Evolutionary conservation across 1,284 basidiomycete genomes (phyloP).

Genomic region (Malassezia restricta): DNA sequence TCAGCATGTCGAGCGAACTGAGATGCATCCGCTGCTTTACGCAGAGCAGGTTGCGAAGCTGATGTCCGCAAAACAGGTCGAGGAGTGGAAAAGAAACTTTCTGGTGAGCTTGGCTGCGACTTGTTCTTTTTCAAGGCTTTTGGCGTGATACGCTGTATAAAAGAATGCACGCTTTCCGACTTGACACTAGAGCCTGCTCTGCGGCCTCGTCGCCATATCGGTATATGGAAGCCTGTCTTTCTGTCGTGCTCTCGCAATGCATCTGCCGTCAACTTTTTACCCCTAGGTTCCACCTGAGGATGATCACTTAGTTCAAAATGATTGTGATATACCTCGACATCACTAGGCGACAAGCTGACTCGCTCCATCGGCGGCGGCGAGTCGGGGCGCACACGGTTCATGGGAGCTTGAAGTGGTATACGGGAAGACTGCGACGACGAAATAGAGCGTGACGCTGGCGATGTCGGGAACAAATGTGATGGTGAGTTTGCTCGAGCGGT

Average conservation of each 20-base stretch:
- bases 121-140: too few species aligned
- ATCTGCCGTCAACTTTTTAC: slow-evolving; percentile 1
- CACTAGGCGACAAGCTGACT: too few species aligned
- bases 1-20: too few species aligned
- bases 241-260: slow-evolving; percentile 9
- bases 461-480: not conserved
- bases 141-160: not conserved
- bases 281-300: too few species aligned
- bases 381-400: not conserved
- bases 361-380: too few species aligned
- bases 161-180: not conserved
- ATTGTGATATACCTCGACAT: too few species aligned
- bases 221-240: not conserved
- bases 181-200: slow-evolving; percentile 4
- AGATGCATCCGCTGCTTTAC: not conserved
- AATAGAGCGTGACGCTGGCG: not conserved
- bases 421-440: not conserved
- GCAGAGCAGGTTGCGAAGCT: not conserved
- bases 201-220: not conserved
- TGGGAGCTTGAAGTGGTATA: not conserved
- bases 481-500: not conserved
- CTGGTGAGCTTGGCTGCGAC: too few species aligned
- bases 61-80: not conserved
- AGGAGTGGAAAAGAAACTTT: too few species aligned
- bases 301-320: too few species aligned